Evolutionary conservation across 768 basidiomycete species (phyloP).

Genomic region (Boletellus ananas): DNA sequence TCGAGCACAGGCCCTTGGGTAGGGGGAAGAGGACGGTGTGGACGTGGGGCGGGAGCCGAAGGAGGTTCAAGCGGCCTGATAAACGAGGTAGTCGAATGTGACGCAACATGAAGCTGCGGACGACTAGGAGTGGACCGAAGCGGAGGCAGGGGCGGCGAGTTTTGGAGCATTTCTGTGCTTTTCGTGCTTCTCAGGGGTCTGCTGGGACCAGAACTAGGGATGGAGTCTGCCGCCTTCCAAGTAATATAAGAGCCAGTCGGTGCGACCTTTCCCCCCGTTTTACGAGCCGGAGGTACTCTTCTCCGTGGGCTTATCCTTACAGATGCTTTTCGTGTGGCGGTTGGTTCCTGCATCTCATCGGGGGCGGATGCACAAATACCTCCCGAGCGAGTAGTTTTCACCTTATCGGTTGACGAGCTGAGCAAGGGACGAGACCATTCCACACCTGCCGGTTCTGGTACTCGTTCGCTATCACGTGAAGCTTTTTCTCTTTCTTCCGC

Average conservation of each 20-base stretch:
- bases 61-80: constrained; percentile 18
- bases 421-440: constrained; percentile 18
- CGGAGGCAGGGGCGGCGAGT: constrained; percentile 10
- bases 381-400: constrained; percentile 12
- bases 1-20: constrained; percentile 24
- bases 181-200: constrained; percentile 24
- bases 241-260: constrained; percentile 20
- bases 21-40: constrained; percentile 29
- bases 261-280: constrained; percentile 24
- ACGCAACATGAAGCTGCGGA: constrained; percentile 21
- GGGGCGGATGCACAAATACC: constrained; percentile 15
- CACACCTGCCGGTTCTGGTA: constrained; percentile 14
- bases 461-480: constrained; percentile 23
- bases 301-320: constrained; percentile 18
- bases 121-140: constrained; percentile 32
- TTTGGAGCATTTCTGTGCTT: constrained; percentile 30
- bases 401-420: constrained; percentile 15
- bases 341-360: constrained; percentile 21
- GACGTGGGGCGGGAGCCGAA: constrained; percentile 18
- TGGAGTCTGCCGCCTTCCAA: constrained; percentile 33
- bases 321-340: constrained; percentile 10
- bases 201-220: constrained; percentile 33
- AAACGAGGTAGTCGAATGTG: constrained; percentile 13
- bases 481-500: constrained; percentile 24
- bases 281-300: constrained; percentile 19